These are phyloP conservation scores for Solanum sejunctum DNA, from an alignment of 257 asterid genomes.

Conservation along the genomic window DNA sequence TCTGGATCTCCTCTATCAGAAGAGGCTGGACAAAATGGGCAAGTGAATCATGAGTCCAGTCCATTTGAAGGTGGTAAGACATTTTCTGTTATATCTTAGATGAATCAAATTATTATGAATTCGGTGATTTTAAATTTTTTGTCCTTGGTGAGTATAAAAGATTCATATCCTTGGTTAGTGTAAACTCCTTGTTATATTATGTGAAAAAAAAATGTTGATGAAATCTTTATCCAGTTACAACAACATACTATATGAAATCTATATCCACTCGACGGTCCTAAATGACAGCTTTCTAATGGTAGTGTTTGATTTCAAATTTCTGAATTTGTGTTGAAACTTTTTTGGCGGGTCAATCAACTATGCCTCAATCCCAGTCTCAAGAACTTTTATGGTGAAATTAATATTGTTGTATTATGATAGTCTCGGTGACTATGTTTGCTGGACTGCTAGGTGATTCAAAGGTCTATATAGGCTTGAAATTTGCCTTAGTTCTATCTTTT, in stretches of 20 bases:
- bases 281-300: neutral
- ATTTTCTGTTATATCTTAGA: neutral
- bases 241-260: neutral
- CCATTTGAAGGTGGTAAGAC: conserved; percentile 54
- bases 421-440: neutral
- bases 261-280: neutral
- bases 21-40: conserved; percentile 67
- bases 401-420: neutral
- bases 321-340: neutral
- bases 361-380: neutral
- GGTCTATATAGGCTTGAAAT: neutral
- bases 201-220: neutral
- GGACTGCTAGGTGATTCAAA: neutral
- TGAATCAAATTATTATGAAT: neutral
- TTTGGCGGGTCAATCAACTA: neutral
- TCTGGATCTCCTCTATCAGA: conserved; percentile 73
- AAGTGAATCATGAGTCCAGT: conserved; percentile 47
- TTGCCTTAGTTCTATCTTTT: neutral
- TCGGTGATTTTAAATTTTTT: neutral
- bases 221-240: neutral
- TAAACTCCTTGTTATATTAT: neutral
- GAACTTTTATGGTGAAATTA: neutral
- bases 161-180: neutral
- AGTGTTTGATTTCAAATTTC: neutral
- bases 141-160: neutral